Evolutionary conservation across 192 early-diverging fungal species (phyloP).

Genomic region (Jimgerdemannia flammicorona): DNA sequence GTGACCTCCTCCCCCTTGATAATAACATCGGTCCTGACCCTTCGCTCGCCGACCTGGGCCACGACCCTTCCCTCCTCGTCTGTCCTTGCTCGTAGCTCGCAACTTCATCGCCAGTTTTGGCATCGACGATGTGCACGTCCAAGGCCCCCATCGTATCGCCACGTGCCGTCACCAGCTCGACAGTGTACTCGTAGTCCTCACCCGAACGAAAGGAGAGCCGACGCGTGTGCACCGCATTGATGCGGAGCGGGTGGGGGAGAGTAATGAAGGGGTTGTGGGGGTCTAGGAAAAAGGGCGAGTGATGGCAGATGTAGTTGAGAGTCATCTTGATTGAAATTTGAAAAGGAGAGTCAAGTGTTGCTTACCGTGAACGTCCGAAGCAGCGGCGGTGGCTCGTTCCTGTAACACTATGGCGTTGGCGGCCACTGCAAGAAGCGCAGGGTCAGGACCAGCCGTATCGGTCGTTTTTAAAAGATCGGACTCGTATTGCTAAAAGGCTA

Average conservation of each 20-base stretch:
- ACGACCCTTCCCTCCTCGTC: conserved; percentile 47
- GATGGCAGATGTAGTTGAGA: neutral
- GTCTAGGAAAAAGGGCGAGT: conserved; percentile 12
- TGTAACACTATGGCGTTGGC: conserved; percentile 47
- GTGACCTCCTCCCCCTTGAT: conserved; percentile 55
- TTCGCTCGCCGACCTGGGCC: conserved; percentile 57
- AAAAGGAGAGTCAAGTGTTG: neutral
- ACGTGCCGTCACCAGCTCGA: conserved; percentile 15
- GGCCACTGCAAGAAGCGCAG: conserved; percentile 61
- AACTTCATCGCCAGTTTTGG: conserved; percentile 5
- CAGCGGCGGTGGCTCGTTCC: conserved; percentile 8
- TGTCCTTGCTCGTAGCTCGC: conserved; percentile 12
- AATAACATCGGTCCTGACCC: conserved; percentile 60
- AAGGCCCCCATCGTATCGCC: neutral
- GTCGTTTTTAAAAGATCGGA: conserved; percentile 53
- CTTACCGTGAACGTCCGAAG: conserved; percentile 11
- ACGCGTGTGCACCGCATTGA: conserved; percentile 33
- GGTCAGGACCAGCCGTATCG: conserved; percentile 17
- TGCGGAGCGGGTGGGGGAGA: conserved; percentile 39
- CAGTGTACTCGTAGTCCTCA: conserved; percentile 20
- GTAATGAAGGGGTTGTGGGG: conserved; percentile 20
- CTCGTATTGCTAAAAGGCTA: conserved; percentile 51
- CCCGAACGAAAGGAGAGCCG: conserved; percentile 15
- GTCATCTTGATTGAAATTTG: too few relatives aligned
- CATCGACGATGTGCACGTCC: conserved; percentile 7